Percentiles rank a stretch among this genome's conserved stretches.
Conservation (phyloP, 192 early-diverging fungal genomes). For the Backusella liffmaniae region DNA sequence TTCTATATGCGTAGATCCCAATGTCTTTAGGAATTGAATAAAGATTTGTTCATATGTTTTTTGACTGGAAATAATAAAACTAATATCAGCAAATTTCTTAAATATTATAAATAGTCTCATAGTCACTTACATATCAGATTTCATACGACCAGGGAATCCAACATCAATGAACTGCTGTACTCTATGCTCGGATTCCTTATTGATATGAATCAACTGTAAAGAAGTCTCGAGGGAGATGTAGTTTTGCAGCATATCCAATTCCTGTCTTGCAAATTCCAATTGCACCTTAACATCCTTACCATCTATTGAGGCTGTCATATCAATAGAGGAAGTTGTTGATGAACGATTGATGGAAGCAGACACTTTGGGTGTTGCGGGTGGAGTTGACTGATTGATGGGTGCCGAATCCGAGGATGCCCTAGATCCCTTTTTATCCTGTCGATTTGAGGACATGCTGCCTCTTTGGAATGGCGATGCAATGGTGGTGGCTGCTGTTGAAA, state of each 20-base stretch:
- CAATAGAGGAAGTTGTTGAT: slow-evolving; percentile 8
- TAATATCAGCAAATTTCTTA: background rate
- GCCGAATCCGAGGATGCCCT: background rate
- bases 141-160: slow-evolving; percentile 59
- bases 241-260: slow-evolving; percentile 56
- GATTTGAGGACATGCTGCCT: background rate
- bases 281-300: slow-evolving; percentile 51
- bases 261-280: slow-evolving; percentile 53
- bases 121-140: slow-evolving; percentile 53
- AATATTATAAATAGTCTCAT: slow-evolving; percentile 1
- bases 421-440: background rate
- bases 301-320: slow-evolving; percentile 26
- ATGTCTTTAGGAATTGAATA: slow-evolving; percentile 62
- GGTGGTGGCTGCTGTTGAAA: slow-evolving; percentile 36
- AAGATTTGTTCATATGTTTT: slow-evolving; percentile 79
- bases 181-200: slow-evolving; percentile 75
- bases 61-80: slow-evolving; percentile 46
- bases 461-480: slow-evolving; percentile 31
- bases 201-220: slow-evolving; percentile 83
- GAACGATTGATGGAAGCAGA: slow-evolving; percentile 1
- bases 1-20: slow-evolving; percentile 75
- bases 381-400: slow-evolving; percentile 4
- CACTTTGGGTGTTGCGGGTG: slow-evolving; percentile 23
- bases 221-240: slow-evolving; percentile 78
- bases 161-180: slow-evolving; percentile 55